Evolutionary conservation across 768 basidiomycete species (phyloP), one percentile per base, ranked within the genome.

Genomic region (Suillus alpinus): DNA sequence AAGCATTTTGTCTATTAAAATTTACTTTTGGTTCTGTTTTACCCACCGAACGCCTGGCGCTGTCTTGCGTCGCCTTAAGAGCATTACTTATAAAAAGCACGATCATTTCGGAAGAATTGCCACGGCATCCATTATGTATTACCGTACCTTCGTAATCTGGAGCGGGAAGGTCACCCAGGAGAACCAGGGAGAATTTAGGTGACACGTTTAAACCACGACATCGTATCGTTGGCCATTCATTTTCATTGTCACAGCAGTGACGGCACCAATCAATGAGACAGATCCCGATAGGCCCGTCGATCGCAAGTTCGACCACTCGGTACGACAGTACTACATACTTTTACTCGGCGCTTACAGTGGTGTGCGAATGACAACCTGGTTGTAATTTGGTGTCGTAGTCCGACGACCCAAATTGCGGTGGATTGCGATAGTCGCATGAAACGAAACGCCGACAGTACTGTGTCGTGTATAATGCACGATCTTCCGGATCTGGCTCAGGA

Each of bases 41-140:
- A 50, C 31, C 49, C 31, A 50, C 47, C 13, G 13, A 26, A 10
- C 6, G n/a, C 5, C n/a, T 52, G 50, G 18, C 32, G 18, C 32
- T 20, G 31, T 7, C 13, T 51, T 34, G 13, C 37, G 53, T 31
- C 49, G 18, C 49, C 29, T 50, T 49, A 49, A 49, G 29, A 29
- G 26, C 47, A 49, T 49, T 9, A 10, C 23, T 26, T 49, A n/a
- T 32, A 32, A 18, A 29, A 26, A 46, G 49, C 63, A 65, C 69
- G 71, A 68, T 74, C 69, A 73, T 64, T 46, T 73, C 71, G 71
- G 73, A 62, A 56, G 51, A 53, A 46, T 47, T 4, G 8, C 3
- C 2, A 12, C 39, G 70, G 72, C 69, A 40, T 4, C 53, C 44
- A 62, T 59, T 9, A 68, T 40, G 62, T 63, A 64, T 71, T 44